phyloP scores from a whole-genome alignment of 2,329 filamentous ascomycete genomes.

The Cryphonectria parasitica region DNA sequence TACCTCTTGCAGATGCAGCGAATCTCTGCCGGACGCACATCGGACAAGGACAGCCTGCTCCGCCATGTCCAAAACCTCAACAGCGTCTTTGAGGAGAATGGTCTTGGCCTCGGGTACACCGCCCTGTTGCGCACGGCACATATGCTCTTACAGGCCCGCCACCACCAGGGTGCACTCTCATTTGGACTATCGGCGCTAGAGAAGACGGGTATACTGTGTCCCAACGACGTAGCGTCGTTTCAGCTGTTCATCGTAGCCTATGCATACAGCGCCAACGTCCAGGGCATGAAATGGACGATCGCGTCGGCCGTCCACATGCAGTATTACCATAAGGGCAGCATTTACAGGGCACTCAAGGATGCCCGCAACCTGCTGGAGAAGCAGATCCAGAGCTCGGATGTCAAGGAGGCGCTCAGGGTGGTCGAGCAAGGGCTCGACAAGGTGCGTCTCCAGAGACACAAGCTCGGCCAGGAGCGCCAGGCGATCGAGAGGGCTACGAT shows the following conservation, averaged over 20 bases:
- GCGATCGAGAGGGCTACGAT: constrained; percentile 34
- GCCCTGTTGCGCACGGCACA: constrained; percentile 39
- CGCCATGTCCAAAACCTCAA: constrained; percentile 33
- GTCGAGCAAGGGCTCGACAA: constrained; percentile 34
- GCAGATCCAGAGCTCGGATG: constrained; percentile 15
- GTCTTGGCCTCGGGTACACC: constrained; percentile 33
- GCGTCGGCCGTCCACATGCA: constrained; percentile 29
- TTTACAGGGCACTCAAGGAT: constrained; percentile 31
- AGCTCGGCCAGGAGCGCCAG: constrained; percentile 30
- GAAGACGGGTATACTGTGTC: constrained; percentile 22
- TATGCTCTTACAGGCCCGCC: constrained; percentile 35
- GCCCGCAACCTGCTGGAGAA: constrained; percentile 32
- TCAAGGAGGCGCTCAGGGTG: constrained; percentile 26
- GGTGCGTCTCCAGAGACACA: constrained; percentile 30
- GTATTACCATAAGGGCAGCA: constrained; percentile 31
- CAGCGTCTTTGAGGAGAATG: constrained; percentile 31
- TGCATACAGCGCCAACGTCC: constrained; percentile 34
- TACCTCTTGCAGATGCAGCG: constrained; percentile 43
- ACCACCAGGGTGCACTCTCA: constrained; percentile 35
- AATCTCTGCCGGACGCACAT: constrained; percentile 35
- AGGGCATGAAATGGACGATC: constrained; percentile 33
- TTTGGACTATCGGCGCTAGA: constrained; percentile 37
- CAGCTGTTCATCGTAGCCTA: constrained; percentile 37
- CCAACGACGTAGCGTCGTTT: constrained; percentile 40
- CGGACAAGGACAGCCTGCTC: constrained; percentile 31